Evolutionary conservation across 495 filamentous ascomycete species (phyloP).

Genomic region (Neurospora pannonica): DNA sequence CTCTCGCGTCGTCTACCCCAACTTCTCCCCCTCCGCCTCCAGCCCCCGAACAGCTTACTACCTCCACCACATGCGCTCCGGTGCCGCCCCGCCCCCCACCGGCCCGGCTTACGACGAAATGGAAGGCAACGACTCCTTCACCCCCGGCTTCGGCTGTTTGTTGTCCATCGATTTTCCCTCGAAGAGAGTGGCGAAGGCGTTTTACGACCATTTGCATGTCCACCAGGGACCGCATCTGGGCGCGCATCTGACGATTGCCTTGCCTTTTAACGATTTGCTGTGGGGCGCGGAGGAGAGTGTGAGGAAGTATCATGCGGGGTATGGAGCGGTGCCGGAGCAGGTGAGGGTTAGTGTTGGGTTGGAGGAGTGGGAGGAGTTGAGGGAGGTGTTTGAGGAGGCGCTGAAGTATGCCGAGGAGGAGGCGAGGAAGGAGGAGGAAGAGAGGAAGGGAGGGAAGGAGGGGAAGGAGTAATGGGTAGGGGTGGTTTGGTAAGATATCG

Average conservation of each 20-base stretch:
- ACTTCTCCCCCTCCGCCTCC: background rate
- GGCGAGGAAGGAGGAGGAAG: background rate
- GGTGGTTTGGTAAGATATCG: too few species aligned
- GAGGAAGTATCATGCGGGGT: conserved; percentile 15
- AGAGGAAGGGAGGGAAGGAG: background rate
- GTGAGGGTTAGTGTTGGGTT: conserved; percentile 33
- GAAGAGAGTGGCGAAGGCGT: conserved; percentile 20
- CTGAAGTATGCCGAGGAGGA: conserved; percentile 9
- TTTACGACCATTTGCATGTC: conserved; percentile 33
- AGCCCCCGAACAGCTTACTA: conserved; percentile 19
- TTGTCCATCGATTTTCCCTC: conserved; percentile 33
- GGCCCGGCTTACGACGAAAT: background rate
- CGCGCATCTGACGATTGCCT: conserved; percentile 33
- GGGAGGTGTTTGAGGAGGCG: conserved; percentile 25
- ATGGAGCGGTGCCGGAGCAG: conserved; percentile 22
- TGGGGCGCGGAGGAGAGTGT: conserved; percentile 20
- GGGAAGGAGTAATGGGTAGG: background rate
- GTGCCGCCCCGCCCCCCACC: background rate
- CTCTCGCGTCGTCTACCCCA: conserved; percentile 29
- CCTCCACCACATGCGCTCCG: conserved; percentile 22
- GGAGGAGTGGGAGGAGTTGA: conserved; percentile 27
- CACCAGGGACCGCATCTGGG: conserved; percentile 39
- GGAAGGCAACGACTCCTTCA: conserved; percentile 12
- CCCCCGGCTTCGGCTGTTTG: conserved; percentile 30
- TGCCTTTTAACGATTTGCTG: conserved; percentile 30